These are phyloP conservation scores for Pelargonium myrrhifolium DNA, from an alignment of 441 rosid genomes.

Conservation along the genomic window DNA sequence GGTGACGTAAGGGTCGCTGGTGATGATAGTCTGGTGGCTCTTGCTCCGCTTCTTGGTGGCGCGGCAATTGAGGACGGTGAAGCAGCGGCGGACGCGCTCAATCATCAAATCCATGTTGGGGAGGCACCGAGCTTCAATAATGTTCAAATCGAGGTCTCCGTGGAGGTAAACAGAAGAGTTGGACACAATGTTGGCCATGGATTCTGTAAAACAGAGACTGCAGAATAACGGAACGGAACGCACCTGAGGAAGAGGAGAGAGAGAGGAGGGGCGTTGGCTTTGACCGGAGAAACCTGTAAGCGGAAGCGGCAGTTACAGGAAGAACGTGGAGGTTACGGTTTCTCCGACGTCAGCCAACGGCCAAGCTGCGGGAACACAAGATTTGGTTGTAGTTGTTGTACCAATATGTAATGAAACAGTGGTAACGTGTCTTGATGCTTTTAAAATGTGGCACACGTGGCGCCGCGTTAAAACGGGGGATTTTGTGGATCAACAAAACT, in stretches of 20 bases:
- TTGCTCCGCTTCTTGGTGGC: not conserved
- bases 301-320: not conserved
- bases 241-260: no score
- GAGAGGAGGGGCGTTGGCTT: not conserved
- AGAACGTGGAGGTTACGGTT: not conserved
- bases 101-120: conserved; percentile 77
- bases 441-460: not conserved
- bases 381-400: not conserved
- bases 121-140: conserved; percentile 60
- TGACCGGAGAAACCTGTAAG: not conserved
- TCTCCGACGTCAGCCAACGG: not conserved
- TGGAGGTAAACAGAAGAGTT: conserved; percentile 35
- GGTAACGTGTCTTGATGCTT: not conserved
- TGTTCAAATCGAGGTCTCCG: conserved; percentile 62
- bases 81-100: conserved; percentile 46
- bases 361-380: not conserved
- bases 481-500: not conserved
- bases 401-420: not conserved
- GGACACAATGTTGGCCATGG: not conserved
- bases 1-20: conserved; percentile 86
- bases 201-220: no score
- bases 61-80: conserved; percentile 24
- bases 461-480: not conserved
- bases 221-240: no score
- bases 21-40: conserved; percentile 44